Evolutionary conservation across 805 yeast species (phyloP).

Genomic region (Torulaspora quercuum): DNA sequence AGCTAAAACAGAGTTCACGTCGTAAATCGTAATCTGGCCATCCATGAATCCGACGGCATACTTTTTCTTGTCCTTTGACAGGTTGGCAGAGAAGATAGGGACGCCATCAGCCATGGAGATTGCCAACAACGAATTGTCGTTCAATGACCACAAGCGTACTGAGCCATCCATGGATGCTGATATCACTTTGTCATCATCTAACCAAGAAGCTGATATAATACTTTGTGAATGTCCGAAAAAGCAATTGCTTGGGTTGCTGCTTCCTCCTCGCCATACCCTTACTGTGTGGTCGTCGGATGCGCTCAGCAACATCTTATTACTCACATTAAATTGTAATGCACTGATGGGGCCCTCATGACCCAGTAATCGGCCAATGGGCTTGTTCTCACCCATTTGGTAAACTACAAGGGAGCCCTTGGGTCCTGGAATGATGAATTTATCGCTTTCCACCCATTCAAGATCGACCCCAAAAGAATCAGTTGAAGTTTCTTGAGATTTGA

Average conservation of each 20-base stretch:
- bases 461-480: constrained; percentile 45
- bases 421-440: constrained; percentile 70
- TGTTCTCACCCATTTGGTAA: constrained; percentile 46
- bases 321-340: constrained; percentile 50
- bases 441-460: constrained; percentile 69
- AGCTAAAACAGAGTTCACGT: constrained; percentile 29
- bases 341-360: constrained; percentile 69
- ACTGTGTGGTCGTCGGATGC: constrained; percentile 74
- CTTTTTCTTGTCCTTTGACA: constrained; percentile 48
- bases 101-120: constrained; percentile 44
- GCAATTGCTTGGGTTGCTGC: constrained; percentile 49
- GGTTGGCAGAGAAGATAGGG: constrained; percentile 51
- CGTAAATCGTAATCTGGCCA: constrained; percentile 57
- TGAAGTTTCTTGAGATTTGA: constrained; percentile 19
- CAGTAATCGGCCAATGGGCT: constrained; percentile 48
- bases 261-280: constrained; percentile 71
- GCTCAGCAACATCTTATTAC: constrained; percentile 57
- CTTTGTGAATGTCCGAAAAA: constrained; percentile 57
- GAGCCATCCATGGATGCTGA: constrained; percentile 71
- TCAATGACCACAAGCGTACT: constrained; percentile 62
- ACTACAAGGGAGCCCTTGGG: constrained; percentile 52
- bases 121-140: constrained; percentile 23
- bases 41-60: constrained; percentile 65
- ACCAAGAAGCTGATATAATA: constrained; percentile 55
- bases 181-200: constrained; percentile 41